Base-by-base conservation (phyloP, 2,329 filamentous ascomycete species). In the Hortaea sp. region DNA sequence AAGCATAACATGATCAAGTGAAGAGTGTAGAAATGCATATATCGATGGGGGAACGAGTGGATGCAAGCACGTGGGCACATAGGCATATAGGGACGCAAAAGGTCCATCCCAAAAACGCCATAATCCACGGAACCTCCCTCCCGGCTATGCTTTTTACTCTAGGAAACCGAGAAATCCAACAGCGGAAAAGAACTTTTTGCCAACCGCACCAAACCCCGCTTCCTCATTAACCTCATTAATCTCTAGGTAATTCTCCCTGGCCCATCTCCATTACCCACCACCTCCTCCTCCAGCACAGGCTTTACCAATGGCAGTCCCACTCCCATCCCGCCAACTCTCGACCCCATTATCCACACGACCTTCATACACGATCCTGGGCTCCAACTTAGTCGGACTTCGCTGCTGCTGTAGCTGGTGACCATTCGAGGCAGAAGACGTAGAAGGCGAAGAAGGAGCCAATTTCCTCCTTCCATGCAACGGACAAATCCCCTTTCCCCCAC, bases 401-500 rank as follows among this genome's bases (percentile, higher is more conserved):
- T n/a, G 32, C 32, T 20, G 20, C 20, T 20, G 20, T 20, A 20
- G 20, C 20, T 20, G 20, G 20, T 20, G 20, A 20, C 20, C 20
- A 20, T 20, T 20, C 20, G 20, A 20, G 20, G 20, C 20, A 20
- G 20, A 20, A 4, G 20, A 20, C 20, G 20, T 20, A 20, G 20
- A 20, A 20, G n/a, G 9, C 7, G 32, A n/a, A 35, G 32, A 35
- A 35, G 32, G 32, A 9, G 32, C 9, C 32, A n/a, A 9, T 13
- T 39, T 42, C 20, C 43, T 47, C 20, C 42, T 38, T 3, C 66
- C 63, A 57, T 70, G 68, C 49, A 61, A 56, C 1, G 64, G 62
- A 55, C 67, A 71, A 31, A 67, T 61, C 2, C 60, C 62, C 40
- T 52, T 61, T 7, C 64, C 65, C 29, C 60, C 59, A 45, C 59